Percentiles rank a stretch among this genome's conserved stretches.
phyloP scores from a whole-genome alignment of 345 rosid species.

The Acer saccharum region DNA sequence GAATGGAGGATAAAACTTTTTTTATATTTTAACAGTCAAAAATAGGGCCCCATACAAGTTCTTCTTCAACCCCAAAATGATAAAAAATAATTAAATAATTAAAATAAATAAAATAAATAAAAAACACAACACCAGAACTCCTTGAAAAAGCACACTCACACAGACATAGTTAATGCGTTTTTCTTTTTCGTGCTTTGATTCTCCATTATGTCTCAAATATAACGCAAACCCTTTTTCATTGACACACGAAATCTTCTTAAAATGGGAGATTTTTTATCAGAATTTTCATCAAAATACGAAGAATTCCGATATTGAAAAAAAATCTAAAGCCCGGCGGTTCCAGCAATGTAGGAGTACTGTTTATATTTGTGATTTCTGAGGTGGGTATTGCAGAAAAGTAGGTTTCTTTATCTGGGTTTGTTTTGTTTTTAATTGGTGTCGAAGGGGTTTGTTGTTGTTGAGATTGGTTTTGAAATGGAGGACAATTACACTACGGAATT shows the following conservation, averaged over 20 bases:
- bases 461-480: conserved; percentile 24
- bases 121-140: background rate
- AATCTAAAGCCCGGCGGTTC: background rate
- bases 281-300: background rate
- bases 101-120: background rate
- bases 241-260: background rate
- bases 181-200: background rate
- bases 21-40: background rate
- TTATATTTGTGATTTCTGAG: conserved; percentile 2
- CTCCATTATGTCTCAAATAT: background rate
- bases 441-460: conserved; percentile 7
- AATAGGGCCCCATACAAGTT: background rate
- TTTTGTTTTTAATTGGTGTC: background rate
- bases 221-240: background rate
- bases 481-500: conserved; percentile 51
- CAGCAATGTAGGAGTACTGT: background rate
- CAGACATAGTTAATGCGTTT: background rate
- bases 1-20: background rate
- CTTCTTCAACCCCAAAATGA: background rate
- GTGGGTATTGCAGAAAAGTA: conserved; percentile 2
- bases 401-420: conserved; percentile 12
- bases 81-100: background rate
- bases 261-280: background rate
- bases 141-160: background rate
- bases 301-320: background rate